Evolutionary conservation across 257 asterid genomes (phyloP).

Genomic region (Solanum clarkiae): DNA sequence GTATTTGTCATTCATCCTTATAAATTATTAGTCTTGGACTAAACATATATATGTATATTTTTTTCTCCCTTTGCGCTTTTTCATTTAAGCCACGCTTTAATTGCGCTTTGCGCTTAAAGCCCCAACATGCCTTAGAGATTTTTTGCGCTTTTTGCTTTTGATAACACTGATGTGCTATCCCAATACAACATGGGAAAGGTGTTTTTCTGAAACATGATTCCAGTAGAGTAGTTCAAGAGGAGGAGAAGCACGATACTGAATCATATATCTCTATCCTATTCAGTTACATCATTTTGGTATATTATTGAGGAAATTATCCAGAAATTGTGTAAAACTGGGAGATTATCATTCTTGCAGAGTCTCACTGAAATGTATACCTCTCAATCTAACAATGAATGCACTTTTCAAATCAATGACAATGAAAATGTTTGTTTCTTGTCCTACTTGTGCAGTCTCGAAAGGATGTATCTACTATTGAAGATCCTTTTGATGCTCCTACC

Average conservation of each 20-base stretch:
- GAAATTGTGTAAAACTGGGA: not conserved
- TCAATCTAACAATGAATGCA: not conserved
- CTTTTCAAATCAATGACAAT: not conserved
- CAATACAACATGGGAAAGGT: not conserved
- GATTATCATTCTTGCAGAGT: not conserved
- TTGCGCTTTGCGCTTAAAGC: no score
- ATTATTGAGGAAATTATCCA: not conserved
- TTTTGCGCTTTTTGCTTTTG: no score
- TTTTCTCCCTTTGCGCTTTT: no score
- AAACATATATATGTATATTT: no score
- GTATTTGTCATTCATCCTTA: no score
- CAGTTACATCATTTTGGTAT: not conserved
- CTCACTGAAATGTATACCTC: not conserved
- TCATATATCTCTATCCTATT: not conserved
- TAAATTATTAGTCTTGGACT: no score
- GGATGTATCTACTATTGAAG: constrained; percentile 61
- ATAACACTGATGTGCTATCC: not conserved
- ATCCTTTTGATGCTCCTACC: constrained; percentile 91
- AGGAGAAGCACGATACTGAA: not conserved
- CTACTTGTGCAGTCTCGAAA: constrained; percentile 43
- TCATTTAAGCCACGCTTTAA: no score
- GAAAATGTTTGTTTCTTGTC: not conserved
- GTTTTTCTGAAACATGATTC: not conserved
- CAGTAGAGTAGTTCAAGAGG: not conserved
- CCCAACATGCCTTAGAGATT: no score